Evolutionary conservation across 192 early-diverging fungal species (phyloP), one percentile per base, ranked within the genome.

Genomic region (Radiomyces spectabilis): DNA sequence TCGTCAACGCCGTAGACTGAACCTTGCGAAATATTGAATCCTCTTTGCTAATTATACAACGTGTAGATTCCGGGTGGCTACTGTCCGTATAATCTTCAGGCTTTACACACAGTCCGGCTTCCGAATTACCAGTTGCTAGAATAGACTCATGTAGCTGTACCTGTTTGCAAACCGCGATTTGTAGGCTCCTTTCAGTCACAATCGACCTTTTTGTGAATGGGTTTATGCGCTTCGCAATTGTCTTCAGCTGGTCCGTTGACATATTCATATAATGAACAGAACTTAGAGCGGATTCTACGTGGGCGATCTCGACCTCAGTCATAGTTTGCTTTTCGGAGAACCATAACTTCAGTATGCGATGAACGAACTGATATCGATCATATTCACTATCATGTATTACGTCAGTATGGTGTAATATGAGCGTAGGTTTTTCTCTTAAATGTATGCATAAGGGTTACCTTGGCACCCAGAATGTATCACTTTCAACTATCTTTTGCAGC

Each of bases 381-480:
- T 74, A 82, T 63, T 82, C 79, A 51, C 59, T 68, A 21, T 0
- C 5, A 41, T 44, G 24, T 18, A 26, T 26, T 10, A 44, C n/a
- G 42, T 26, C 9, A 21, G 18, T 46, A 24, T 31, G n/a, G 12
- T 18, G 26, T 21, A 18, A 5, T 4, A 40, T 29, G 25, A n/a
- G 29, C 25, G 4, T 13, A 19, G 15, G 21, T 34, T 0, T 51
- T 22, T 22, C 0, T 41, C 16, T 30, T 21, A 1, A 22, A 13
- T 27, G 9, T 5, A 30, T 51, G 24, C 5, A 22, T 7, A 27
- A 35, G 32, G 10, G 19, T 54, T 40, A 65, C 68, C 55, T 70
- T 33, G 79, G 76, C 1, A 78, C 74, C 76, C 74, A 82, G 56
- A 82, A 82, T 0, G 77, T 73, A 50, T 79, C 74, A 32, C 68